phyloP scores from a whole-genome alignment of 306 rosid genomes.

The Quercus engelmannii region DNA sequence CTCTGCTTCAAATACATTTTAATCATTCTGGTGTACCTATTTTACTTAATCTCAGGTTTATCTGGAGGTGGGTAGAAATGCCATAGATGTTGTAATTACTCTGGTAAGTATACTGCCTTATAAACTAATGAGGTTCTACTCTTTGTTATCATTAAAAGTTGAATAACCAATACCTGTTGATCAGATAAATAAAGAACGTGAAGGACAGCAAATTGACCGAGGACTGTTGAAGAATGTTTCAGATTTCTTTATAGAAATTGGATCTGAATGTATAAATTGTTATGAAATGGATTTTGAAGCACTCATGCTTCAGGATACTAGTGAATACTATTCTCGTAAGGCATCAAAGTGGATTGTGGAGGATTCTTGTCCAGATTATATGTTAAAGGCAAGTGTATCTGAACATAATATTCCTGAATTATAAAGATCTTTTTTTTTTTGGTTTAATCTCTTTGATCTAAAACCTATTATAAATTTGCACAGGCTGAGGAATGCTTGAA shows the following conservation, averaged over 20 bases:
- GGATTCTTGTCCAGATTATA: constrained; percentile 82
- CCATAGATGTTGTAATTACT: constrained; percentile 54
- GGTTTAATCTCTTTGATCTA: neutral
- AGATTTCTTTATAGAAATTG: constrained; percentile 70
- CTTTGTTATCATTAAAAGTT: neutral
- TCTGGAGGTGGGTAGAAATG: constrained; percentile 39
- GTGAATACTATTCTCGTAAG: constrained; percentile 59
- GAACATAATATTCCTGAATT: constrained; percentile 8
- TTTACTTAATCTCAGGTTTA: constrained; percentile 49
- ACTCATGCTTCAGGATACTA: constrained; percentile 55
- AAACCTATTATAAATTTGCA: neutral
- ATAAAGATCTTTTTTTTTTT: neutral
- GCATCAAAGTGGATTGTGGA: constrained; percentile 70
- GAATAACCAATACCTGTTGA: constrained; percentile 14
- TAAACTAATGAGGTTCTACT: neutral
- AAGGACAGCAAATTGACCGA: constrained; percentile 80
- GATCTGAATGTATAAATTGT: constrained; percentile 49
- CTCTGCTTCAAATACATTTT: neutral
- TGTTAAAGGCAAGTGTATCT: constrained; percentile 60
- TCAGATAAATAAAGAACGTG: constrained; percentile 79
- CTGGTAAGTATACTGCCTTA: constrained; percentile 40
- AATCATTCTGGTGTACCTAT: neutral
- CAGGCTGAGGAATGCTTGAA: constrained; percentile 51
- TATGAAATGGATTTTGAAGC: constrained; percentile 66
- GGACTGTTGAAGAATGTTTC: constrained; percentile 61